Evolutionary conservation across 2,329 filamentous ascomycete genomes (phyloP), one percentile per base, ranked within the genome.

Genomic region (Epichloe baconii): DNA sequence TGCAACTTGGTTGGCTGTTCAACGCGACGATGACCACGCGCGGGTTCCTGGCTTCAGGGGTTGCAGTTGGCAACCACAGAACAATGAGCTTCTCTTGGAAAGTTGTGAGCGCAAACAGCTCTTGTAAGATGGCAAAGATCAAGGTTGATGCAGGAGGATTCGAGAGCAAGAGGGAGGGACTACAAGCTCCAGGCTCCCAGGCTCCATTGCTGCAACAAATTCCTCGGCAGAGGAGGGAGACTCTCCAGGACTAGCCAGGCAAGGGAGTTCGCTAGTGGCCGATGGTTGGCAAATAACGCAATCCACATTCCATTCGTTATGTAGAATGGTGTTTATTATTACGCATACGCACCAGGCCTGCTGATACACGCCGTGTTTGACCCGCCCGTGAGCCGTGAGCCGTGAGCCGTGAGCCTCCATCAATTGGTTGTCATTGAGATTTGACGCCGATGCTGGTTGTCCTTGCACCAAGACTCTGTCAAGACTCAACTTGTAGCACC

Each of bases 281-380:
- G 47, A 41, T 34, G 34, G 34, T 35, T 41, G 47, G 21, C 21
- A 23, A 15, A 31, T 8, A 34, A 42, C 36, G 41, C n/a, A 21
- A 35, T 43, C 26, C 23, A 12, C 47, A 48, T 48, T 48, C 38
- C 38, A 36, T 35, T n/a, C n/a, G 37, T 10, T 5, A 19, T n/a
- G 7, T 21, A 15, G n/a, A 21, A 21, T 21, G 19, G 19, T 21
- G 19, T 21, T 2, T 6, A 6, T 41, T 35, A 23, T 31, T 11
- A 38, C 19, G 50, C 44, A 48, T 11, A 38, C 19, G 50, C 44
- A 48, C 21, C 44, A 44, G 31, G 50, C 50, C 44, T 43, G 44
- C 46, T 51, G 50, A 51, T 40, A 51, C 45, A 23, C 34, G 17
- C 19, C 40, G n/a, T 51, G 50, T 51, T 48, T 44, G 44, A 48